A percentile compares a stretch with the other conserved stretches of the same genome.
phyloP scores from a whole-genome alignment of 768 basidiomycete genomes.

The Holtermanniella nyarrowii region DNA sequence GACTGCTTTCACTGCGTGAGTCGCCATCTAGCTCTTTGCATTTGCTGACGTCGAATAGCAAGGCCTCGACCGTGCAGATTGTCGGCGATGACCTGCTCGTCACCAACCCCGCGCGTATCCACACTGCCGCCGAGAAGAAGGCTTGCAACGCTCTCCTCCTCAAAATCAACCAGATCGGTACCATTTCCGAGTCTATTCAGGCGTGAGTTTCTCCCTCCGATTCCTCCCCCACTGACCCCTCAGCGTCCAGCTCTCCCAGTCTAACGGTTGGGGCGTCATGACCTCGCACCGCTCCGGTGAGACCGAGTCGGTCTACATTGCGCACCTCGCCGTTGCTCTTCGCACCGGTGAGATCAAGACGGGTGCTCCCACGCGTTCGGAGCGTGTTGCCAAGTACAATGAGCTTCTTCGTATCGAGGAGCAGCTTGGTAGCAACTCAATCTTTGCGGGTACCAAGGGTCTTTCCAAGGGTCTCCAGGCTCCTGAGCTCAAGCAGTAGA shows the following conservation, averaged over 20 bases:
- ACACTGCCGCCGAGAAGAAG: constrained; percentile 98
- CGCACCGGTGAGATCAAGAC: constrained; percentile 82
- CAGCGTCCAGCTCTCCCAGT: constrained; percentile 89
- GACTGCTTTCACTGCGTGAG: constrained; percentile 73
- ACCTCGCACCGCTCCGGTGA: constrained; percentile 97
- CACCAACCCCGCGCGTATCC: constrained; percentile 93
- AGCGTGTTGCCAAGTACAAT: constrained; percentile 59
- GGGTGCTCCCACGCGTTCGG: constrained; percentile 87
- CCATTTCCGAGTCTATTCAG: constrained; percentile 96
- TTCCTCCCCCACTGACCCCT: constrained; percentile 4
- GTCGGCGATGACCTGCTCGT: constrained; percentile 83
- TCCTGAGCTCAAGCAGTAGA: constrained; percentile 45
- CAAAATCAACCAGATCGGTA: constrained; percentile 99
- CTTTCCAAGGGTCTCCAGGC: constrained; percentile 64
- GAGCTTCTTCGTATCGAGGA: constrained; percentile 45
- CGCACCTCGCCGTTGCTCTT: constrained; percentile 88
- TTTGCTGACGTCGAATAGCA: neutral
- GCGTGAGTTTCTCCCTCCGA: constrained; percentile 53
- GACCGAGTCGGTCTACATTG: constrained; percentile 94
- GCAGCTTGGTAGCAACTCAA: constrained; percentile 60
- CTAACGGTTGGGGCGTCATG: constrained; percentile 98
- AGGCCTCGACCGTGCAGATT: constrained; percentile 28
- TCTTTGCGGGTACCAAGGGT: constrained; percentile 68
- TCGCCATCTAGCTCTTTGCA: constrained; percentile 80
- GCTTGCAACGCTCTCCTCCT: constrained; percentile 96